phyloP scores from a whole-genome alignment of 805 yeast genomes.

The Candida rishiriensis region DNA sequence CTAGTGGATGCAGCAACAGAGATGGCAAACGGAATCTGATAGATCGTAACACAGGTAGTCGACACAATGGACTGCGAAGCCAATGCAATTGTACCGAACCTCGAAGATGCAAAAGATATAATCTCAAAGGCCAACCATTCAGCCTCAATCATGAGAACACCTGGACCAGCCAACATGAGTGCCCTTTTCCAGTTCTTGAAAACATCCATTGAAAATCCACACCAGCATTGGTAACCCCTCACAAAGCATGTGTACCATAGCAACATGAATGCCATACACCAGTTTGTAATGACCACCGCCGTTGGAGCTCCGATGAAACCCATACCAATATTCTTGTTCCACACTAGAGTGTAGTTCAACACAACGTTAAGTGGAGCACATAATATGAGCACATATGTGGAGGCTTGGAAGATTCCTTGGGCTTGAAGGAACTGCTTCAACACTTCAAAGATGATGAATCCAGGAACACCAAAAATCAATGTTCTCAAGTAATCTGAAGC shows the following conservation, averaged over 20 bases:
- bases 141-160: conserved; percentile 55
- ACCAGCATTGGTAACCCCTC: conserved; percentile 48
- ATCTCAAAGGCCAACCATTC: conserved; percentile 58
- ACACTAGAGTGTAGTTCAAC: conserved; percentile 44
- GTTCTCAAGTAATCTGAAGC: conserved; percentile 45
- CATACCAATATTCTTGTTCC: conserved; percentile 39
- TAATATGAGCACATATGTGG: conserved; percentile 46
- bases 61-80: conserved; percentile 50
- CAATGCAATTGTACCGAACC: conserved; percentile 47
- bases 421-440: conserved; percentile 54
- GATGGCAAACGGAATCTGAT: conserved; percentile 55
- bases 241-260: conserved; percentile 37
- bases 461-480: conserved; percentile 52
- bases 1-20: conserved; percentile 57
- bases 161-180: conserved; percentile 46
- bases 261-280: conserved; percentile 50
- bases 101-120: conserved; percentile 49
- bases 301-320: conserved; percentile 58
- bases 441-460: conserved; percentile 51
- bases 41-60: conserved; percentile 42
- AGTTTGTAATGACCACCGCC: conserved; percentile 53
- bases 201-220: conserved; percentile 39
- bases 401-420: conserved; percentile 54
- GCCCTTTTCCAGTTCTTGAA: conserved; percentile 44
- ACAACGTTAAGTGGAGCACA: conserved; percentile 54